Percentiles rank a stretch among this genome's conserved stretches.
Conservation (phyloP, 495 filamentous ascomycete genomes). For the Neurospora tetraspora region DNA sequence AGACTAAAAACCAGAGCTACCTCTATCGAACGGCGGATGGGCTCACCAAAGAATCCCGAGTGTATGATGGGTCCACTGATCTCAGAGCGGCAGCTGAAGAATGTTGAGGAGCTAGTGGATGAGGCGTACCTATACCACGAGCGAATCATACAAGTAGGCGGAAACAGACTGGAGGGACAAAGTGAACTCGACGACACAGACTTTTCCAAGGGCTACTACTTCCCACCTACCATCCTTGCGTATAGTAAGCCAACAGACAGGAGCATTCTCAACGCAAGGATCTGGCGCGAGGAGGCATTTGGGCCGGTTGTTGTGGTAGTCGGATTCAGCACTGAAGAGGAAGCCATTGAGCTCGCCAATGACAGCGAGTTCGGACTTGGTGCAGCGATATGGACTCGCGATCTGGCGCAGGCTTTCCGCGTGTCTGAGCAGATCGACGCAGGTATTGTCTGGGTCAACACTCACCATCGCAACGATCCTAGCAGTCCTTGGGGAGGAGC, state of each 20-base stretch:
- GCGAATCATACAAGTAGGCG: conserved; percentile 27
- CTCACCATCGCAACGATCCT: conserved; percentile 52
- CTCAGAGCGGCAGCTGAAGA: conserved; percentile 27
- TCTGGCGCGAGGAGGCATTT: conserved; percentile 40
- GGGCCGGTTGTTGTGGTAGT: conserved; percentile 41
- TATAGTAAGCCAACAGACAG: conserved; percentile 10
- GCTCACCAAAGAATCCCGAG: conserved; percentile 35
- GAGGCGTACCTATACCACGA: conserved; percentile 13
- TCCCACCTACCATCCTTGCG: conserved; percentile 45
- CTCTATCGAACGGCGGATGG: conserved; percentile 35
- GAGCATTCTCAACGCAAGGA: conserved; percentile 11
- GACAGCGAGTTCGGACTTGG: conserved; percentile 42
- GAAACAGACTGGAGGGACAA: conserved; percentile 17
- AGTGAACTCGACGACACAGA: conserved; percentile 24
- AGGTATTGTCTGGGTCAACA: conserved; percentile 54
- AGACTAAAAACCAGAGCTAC: conserved; percentile 27
- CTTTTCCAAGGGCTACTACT: conserved; percentile 46
- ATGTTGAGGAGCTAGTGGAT: conserved; percentile 27
- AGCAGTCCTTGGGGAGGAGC: conserved; percentile 51
- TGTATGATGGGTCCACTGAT: conserved; percentile 37
- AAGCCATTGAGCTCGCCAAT: conserved; percentile 38
- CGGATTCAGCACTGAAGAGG: conserved; percentile 36
- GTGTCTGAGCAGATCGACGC: conserved; percentile 46
- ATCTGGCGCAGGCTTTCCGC: conserved; percentile 47
- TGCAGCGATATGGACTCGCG: conserved; percentile 49